phyloP scores from a whole-genome alignment of 441 rosid species.

The Aquilaria agallochum region DNA sequence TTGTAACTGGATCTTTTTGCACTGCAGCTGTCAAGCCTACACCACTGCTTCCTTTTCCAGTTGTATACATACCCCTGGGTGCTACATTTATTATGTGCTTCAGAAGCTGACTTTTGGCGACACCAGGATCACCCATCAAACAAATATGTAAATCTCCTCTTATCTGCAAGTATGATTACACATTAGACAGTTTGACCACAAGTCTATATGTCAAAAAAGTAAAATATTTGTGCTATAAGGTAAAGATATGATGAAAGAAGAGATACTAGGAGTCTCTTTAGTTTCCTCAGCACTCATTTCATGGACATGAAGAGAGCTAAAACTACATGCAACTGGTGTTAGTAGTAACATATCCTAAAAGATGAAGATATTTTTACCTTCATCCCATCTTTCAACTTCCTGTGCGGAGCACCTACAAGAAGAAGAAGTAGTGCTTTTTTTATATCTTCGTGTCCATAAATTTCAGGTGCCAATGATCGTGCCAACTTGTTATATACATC shows the following conservation, averaged over 20 bases:
- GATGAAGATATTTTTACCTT: constrained; percentile 47
- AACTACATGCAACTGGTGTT: background rate
- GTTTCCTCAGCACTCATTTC: background rate
- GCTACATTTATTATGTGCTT: constrained; percentile 99
- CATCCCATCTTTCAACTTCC: constrained; percentile 97
- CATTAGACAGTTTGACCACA: constrained; percentile 1
- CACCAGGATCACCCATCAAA: constrained; percentile 99
- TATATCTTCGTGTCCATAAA: constrained; percentile 98
- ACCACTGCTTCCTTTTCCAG: constrained; percentile 99
- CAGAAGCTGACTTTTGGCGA: constrained; percentile 99
- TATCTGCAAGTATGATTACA: constrained; percentile 46
- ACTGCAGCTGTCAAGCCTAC: constrained; percentile 99
- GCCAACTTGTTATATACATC: constrained; percentile 95
- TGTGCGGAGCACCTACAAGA: constrained; percentile 98
- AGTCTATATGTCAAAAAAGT: too few relatives aligned
- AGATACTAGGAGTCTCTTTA: too few relatives aligned
- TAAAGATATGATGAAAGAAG: too few relatives aligned
- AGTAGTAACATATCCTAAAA: too few relatives aligned
- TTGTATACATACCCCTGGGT: constrained; percentile 96
- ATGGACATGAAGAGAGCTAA: background rate
- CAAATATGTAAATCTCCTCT: constrained; percentile 98
- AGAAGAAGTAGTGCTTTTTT: constrained; percentile 96
- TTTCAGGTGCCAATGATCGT: constrained; percentile 94
- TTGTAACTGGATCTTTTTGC: constrained; percentile 94
- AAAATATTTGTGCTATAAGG: too few relatives aligned